phyloP scores from a whole-genome alignment of 164 flowering plant genomes.

The Vitis rupestris region DNA sequence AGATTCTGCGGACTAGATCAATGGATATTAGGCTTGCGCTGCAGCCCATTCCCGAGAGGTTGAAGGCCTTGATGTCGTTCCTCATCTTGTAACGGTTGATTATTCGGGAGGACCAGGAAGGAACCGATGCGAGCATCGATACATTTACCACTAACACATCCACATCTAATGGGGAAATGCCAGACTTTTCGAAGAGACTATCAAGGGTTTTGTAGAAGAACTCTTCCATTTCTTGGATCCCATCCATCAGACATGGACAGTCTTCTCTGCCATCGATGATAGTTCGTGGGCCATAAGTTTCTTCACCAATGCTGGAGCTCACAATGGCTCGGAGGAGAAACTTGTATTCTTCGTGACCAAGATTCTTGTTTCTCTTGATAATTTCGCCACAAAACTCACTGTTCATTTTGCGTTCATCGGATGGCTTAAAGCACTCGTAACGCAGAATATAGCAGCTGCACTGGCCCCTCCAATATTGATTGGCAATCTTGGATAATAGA shows the following conservation, averaged over 20 bases:
- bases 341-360: slow-evolving; percentile 42
- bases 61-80: slow-evolving; percentile 45
- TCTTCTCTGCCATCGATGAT: slow-evolving; percentile 39
- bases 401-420: slow-evolving; percentile 38
- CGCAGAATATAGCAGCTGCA: slow-evolving; percentile 38
- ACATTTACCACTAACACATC: slow-evolving; percentile 70
- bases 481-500: too few relatives aligned
- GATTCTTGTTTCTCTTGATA: slow-evolving; percentile 40
- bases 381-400: slow-evolving; percentile 37
- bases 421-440: slow-evolving; percentile 52
- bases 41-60: slow-evolving; percentile 76
- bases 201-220: slow-evolving; percentile 50
- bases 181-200: slow-evolving; percentile 41
- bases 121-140: slow-evolving; percentile 39
- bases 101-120: slow-evolving; percentile 60
- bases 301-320: slow-evolving; percentile 56
- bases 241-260: slow-evolving; percentile 23
- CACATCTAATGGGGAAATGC: slow-evolving; percentile 47
- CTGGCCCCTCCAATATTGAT: slow-evolving; percentile 19
- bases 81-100: slow-evolving; percentile 67
- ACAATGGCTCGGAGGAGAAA: slow-evolving; percentile 51
- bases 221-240: slow-evolving; percentile 48
- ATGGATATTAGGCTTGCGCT: slow-evolving; percentile 63
- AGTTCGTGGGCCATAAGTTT: slow-evolving; percentile 49
- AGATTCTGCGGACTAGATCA: slow-evolving; percentile 42